Base-by-base conservation (phyloP, 306 rosid genomes). In the Corylus americana region DNA sequence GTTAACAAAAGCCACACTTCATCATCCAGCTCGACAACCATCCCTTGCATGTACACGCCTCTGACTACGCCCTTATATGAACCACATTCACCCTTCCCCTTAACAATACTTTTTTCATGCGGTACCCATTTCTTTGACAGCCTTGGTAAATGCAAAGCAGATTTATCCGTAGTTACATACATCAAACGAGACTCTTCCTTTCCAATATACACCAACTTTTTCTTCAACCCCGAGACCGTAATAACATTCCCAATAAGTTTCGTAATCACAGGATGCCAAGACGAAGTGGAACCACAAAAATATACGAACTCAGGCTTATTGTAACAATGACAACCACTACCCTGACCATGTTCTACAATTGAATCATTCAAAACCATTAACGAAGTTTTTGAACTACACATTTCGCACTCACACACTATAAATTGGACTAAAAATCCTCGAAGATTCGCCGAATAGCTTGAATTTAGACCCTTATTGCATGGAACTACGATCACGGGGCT, bases 1-100 rank as follows among this genome's bases (percentile, higher is more conserved):
- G 97, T 92, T 74, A 95, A 85, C 86, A 95, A 87, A 80, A 95
- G 95, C 95, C 98, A 95, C 49, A 95, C 97, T 55, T 89, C 92
- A 74, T 73, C 79, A 73, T 92, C 98, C 85, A 95, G 88, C 92
- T 95, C 98, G 70, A 91, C 71, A 84, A 85, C 90, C 97, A 92
- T 92, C 78, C 98, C 98, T 80, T 88, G 87, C 98, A 95, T 87
- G 78, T 92, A 80, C 51, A 90, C 81, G 22, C 92, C 97, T 76
- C 62, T 89, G 71, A 95, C 74, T 77, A 86, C 14, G 35, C 98
- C 98, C 47, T 86, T 85, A 74, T 92, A 95, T 55, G 92, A 42
- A 57, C 92, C 89, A 73, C 87, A 89, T 80, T 92, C 97, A 22
- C 91, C 92, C 71, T 80, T 85, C 73, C 91, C 91, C 77, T 81